phyloP scores from a whole-genome alignment of 129 eudicot species.

The Erigeron canadensis region DNA sequence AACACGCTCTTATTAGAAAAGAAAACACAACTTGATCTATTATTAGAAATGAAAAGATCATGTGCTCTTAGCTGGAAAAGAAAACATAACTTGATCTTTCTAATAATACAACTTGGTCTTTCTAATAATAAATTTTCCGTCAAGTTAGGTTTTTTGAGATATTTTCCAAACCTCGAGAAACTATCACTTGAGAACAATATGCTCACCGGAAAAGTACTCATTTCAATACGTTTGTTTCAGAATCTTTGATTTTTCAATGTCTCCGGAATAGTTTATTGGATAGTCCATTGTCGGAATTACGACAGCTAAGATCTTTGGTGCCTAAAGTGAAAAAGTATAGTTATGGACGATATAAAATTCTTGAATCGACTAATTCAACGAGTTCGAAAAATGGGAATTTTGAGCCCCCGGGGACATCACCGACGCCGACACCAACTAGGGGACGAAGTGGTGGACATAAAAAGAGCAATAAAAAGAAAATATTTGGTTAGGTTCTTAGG shows the following conservation, averaged over 20 bases:
- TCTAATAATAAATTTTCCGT: slow-evolving; percentile 57
- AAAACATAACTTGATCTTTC: no score
- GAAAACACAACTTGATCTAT: no score
- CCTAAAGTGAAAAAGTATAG: slow-evolving; percentile 17
- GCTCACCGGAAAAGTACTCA: slow-evolving; percentile 70
- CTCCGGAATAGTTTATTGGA: slow-evolving; percentile 62
- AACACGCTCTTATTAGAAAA: no score
- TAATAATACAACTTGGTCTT: slow-evolving; percentile 64
- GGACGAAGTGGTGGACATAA: slow-evolving; percentile 19
- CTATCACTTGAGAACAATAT: slow-evolving; percentile 59
- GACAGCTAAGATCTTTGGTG: slow-evolving; percentile 36
- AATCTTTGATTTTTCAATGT: slow-evolving; percentile 65
- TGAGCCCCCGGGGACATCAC: slow-evolving; percentile 36
- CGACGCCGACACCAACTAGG: slow-evolving; percentile 23
- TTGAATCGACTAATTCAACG: slow-evolving; percentile 34
- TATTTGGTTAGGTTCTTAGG: slow-evolving; percentile 44
- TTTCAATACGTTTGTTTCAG: slow-evolving; percentile 54
- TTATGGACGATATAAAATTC: slow-evolving; percentile 46
- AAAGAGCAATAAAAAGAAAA: slow-evolving; percentile 30
- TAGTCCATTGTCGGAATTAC: slow-evolving; percentile 45
- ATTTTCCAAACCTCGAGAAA: slow-evolving; percentile 68
- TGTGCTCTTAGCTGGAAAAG: no score
- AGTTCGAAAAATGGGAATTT: slow-evolving; percentile 16
- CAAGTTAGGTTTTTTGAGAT: slow-evolving; percentile 53
- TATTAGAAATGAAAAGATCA: no score